A percentile compares a stretch with the other conserved stretches of the same genome.
Conservation (phyloP, 768 basidiomycete genomes). For the Boletus bicolor region DNA sequence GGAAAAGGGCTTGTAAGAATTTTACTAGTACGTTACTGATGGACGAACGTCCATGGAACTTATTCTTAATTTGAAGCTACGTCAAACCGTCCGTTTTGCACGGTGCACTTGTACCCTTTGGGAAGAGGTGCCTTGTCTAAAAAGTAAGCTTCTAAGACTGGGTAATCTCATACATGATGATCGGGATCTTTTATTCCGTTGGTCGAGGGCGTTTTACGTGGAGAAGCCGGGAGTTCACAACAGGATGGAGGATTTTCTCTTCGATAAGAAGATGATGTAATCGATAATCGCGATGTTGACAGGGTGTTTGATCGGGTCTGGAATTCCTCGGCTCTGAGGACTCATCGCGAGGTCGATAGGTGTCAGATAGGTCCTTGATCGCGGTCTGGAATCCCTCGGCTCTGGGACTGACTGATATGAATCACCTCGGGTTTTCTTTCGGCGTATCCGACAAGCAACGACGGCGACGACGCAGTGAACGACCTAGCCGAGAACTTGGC, state of each 20-base stretch:
- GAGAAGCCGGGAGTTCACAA: constrained; percentile 13
- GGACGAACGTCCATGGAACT: constrained; percentile 5
- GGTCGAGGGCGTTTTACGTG: constrained; percentile 18
- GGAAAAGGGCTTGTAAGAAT: background rate
- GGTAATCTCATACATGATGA: constrained; percentile 5
- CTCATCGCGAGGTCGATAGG: constrained; percentile 6
- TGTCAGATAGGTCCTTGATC: constrained; percentile 1
- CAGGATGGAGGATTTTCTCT: constrained; percentile 13
- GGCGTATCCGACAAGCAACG: background rate
- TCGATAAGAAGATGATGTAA: constrained; percentile 10
- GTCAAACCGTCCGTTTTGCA: constrained; percentile 10
- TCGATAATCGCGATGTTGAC: constrained; percentile 19
- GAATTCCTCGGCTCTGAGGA: constrained; percentile 14
- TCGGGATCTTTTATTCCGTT: constrained; percentile 11
- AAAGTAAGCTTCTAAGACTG: constrained; percentile 11
- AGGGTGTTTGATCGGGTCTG: constrained; percentile 11
- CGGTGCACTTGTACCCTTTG: constrained; percentile 16
- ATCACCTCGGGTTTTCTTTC: background rate
- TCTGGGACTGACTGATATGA: background rate
- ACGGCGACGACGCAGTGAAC: background rate
- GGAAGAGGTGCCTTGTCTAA: constrained; percentile 11
- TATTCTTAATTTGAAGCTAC: constrained; percentile 1
- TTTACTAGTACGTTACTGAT: background rate
- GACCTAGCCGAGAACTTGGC: background rate
- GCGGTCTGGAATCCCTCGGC: background rate